Evolutionary conservation across 1,284 basidiomycete genomes (phyloP), one percentile per base, ranked within the genome.

Genomic region (Pterula multifida): DNA sequence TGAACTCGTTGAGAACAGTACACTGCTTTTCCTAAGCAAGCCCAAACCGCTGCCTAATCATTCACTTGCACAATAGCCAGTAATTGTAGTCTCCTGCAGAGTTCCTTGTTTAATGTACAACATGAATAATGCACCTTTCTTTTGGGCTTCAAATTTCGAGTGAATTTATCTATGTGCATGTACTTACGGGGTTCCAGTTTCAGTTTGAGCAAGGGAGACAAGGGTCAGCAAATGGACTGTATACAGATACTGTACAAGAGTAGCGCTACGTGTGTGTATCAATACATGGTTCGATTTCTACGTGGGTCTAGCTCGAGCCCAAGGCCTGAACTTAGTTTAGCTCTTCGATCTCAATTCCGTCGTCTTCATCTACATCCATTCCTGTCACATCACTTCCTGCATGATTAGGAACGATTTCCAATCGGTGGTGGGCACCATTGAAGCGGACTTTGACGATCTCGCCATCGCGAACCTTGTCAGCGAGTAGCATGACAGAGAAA

Each of bases 331-430:
- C n/a, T n/a, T n/a, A n/a, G n/a, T n/a, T n/a, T n/a, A 90, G 83
- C 60, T 88, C 86, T 59, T 87, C 86, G 44, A 88, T 79, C 50
- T 71, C 69, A 28, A 63, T 65, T 19, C 72, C 61, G 28, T 67
- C 67, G 22, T 65, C 64, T 28, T 84, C 63, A 53, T 87, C 84
- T 78, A 86, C 84, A 39, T 58, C 62, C 39, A 42, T 42, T 9
- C 73, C 73, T 15, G 66, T 65, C 3, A 59, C 64, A 2, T 56
- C 59, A 24, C 57, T 66, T n/a, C 73, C 74, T 58, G 83, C 78
- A 62, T 98, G 96, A 65, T 98, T 98, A 9, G 93, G 85, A 23
- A 86, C 60, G 50, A 97, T 82, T 28, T 76, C 66, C 36, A 98
- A 67, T 26, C 84, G 78, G 66, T 98, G 97, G 56, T 78, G 78